phyloP scores from a whole-genome alignment of 1,284 basidiomycete species.

The Crepidotus sp. region DNA sequence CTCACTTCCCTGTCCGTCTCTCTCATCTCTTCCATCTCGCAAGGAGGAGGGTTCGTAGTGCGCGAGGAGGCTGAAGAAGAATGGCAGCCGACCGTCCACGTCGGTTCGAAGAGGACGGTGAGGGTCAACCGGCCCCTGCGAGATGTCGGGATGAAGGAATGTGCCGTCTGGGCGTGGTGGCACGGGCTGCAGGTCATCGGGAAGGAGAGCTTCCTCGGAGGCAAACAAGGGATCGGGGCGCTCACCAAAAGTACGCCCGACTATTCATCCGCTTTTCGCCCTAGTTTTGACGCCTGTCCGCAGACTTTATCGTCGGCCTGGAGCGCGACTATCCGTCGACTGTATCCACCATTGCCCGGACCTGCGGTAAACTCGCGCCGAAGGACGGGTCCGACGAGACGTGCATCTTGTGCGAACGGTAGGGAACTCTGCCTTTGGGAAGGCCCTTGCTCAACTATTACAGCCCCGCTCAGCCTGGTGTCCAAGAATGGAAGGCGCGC shows the following conservation, averaged over 20 bases:
- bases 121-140: constrained; percentile 62
- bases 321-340: constrained; percentile 84
- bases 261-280: not conserved
- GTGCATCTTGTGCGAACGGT: constrained; percentile 74
- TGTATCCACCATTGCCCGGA: constrained; percentile 79
- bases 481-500: constrained; percentile 64
- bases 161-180: constrained; percentile 71
- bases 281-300: not conserved
- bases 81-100: constrained; percentile 35
- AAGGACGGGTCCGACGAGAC: constrained; percentile 42
- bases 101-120: constrained; percentile 25
- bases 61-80: constrained; percentile 65
- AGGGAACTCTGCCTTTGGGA: constrained; percentile 19
- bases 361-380: constrained; percentile 75
- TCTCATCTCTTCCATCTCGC: constrained; percentile 67
- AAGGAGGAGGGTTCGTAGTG: constrained; percentile 74
- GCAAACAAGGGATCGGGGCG: constrained; percentile 55
- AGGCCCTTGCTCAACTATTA: not conserved
- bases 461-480: constrained; percentile 63
- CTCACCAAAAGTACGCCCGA: constrained; percentile 66
- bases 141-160: constrained; percentile 78
- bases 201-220: constrained; percentile 38
- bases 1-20: constrained; percentile 74
- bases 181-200: constrained; percentile 46
- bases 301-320: constrained; percentile 77